Conservation (phyloP, 345 rosid genomes). For the Eucalyptus polybractea region DNA sequence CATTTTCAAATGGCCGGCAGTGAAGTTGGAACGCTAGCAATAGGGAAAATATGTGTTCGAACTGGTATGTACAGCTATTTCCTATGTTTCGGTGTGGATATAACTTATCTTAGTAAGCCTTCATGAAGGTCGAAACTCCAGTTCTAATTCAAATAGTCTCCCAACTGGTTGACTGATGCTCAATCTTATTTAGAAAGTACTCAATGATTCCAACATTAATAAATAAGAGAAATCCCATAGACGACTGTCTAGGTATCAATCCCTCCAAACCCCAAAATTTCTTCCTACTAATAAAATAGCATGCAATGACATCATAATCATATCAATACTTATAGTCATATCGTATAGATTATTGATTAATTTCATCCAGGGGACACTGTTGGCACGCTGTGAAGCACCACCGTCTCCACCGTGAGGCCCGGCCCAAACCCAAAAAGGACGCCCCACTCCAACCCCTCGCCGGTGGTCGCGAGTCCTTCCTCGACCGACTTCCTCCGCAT, state of each 20-base stretch:
- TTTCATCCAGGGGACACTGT: fast-evolving
- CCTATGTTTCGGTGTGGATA: fast-evolving
- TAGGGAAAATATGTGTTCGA: too few species aligned
- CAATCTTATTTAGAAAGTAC: neutral
- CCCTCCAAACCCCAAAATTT: neutral
- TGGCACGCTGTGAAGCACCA: neutral
- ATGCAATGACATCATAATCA: neutral
- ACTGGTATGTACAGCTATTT: too few species aligned
- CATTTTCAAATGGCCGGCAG: too few species aligned
- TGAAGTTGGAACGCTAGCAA: too few species aligned
- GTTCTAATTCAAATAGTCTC: neutral
- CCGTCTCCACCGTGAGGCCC: neutral
- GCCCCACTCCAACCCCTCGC: neutral
- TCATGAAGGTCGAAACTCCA: too few species aligned
- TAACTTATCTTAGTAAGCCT: too few species aligned
- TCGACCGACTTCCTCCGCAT: neutral
- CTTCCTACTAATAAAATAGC: neutral
- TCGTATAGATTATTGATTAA: neutral
- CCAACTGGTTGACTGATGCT: neutral
- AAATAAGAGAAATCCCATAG: neutral
- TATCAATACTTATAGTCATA: neutral
- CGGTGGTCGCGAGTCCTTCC: neutral
- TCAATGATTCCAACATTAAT: neutral
- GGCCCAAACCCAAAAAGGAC: neutral
- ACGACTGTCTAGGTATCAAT: neutral